These are phyloP conservation scores for Saturnispora besseyi DNA, from an alignment of 805 yeast species.

Conservation along the genomic window DNA sequence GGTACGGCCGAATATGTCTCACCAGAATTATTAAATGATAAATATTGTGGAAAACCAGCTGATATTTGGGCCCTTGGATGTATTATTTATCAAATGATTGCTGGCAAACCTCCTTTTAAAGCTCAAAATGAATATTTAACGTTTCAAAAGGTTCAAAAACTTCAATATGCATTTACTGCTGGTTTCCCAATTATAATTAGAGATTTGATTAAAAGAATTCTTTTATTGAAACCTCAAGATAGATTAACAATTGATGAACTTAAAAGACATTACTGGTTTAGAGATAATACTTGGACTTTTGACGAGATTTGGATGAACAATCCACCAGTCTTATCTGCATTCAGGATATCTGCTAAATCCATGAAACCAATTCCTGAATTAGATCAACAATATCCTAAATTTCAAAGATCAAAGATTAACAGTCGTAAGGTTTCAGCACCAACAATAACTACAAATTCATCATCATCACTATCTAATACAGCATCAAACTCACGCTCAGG, in stretches of 20 bases:
- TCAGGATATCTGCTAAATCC: conserved; percentile 64
- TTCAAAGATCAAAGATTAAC: conserved; percentile 8
- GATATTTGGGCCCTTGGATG: conserved; percentile 60
- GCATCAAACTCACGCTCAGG: conserved; percentile 8
- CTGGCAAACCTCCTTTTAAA: conserved; percentile 70
- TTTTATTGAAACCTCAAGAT: conserved; percentile 54
- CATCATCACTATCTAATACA: background rate
- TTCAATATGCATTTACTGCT: conserved; percentile 76
- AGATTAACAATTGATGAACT: conserved; percentile 51
- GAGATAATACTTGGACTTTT: conserved; percentile 45
- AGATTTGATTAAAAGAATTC: conserved; percentile 62
- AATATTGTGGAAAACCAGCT: conserved; percentile 53
- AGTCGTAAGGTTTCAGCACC: conserved; percentile 4
- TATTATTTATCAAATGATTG: conserved; percentile 52
- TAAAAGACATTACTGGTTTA: conserved; percentile 56
- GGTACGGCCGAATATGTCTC: conserved; percentile 84
- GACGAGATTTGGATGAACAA: conserved; percentile 45
- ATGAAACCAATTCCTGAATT: conserved; percentile 67
- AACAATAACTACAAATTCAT: background rate
- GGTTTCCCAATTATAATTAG: conserved; percentile 70
- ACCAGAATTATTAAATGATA: conserved; percentile 69
- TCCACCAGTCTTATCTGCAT: conserved; percentile 67
- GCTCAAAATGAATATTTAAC: conserved; percentile 77
- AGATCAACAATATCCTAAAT: conserved; percentile 19
- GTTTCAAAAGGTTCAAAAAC: conserved; percentile 71